A percentile compares a stretch with the other conserved stretches of the same genome.
phyloP scores from a whole-genome alignment of 257 asterid genomes.

The Primulina tabacum region DNA sequence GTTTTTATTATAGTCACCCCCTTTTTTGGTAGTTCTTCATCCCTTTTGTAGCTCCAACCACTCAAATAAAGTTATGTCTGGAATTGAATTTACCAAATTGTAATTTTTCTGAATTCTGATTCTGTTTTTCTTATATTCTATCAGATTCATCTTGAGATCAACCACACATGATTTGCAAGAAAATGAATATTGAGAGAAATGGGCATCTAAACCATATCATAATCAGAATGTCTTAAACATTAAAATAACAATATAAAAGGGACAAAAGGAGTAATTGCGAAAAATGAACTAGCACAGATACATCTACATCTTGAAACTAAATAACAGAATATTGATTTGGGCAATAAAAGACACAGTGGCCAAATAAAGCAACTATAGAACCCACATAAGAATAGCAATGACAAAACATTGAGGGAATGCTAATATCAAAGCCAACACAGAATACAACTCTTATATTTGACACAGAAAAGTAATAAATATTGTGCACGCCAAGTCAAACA shows the following conservation, averaged over 20 bases:
- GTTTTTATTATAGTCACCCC: background rate
- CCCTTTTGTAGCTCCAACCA: background rate
- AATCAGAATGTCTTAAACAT: constrained; percentile 12
- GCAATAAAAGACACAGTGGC: background rate
- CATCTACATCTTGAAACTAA: background rate
- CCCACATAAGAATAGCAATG: background rate
- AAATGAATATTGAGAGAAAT: background rate
- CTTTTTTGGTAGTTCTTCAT: background rate
- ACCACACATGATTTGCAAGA: background rate
- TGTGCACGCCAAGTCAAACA: constrained; percentile 16
- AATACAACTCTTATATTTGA: background rate
- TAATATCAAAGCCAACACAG: constrained; percentile 3
- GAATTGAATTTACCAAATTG: background rate
- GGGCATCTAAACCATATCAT: background rate
- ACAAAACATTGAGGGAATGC: background rate
- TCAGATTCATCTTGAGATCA: background rate
- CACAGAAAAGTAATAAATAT: background rate
- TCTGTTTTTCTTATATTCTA: background rate
- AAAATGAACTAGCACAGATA: constrained; percentile 2
- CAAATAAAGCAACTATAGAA: background rate
- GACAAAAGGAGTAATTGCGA: background rate
- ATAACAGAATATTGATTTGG: background rate
- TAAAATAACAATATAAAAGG: no score
- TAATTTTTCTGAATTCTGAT: background rate
- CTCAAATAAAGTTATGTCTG: background rate